phyloP scores from a whole-genome alignment of 768 basidiomycete species.

The Albatrellus ellisii region DNA sequence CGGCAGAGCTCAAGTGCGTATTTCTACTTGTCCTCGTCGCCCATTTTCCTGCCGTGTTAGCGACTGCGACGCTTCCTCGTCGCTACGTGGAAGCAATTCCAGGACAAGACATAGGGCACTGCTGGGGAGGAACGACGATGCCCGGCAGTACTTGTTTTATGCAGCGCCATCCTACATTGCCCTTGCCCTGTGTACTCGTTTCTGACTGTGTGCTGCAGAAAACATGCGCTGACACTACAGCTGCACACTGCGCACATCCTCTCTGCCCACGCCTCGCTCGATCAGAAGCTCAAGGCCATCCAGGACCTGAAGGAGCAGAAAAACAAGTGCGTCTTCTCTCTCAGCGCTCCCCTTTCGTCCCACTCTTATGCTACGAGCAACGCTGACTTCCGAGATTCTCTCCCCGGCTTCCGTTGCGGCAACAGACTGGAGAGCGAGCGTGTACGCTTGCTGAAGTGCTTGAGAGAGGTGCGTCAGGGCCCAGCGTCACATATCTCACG shows the following conservation, averaged over 20 bases:
- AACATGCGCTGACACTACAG: conserved; percentile 74
- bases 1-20: conserved; percentile 77
- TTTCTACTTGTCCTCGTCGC: not conserved
- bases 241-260: conserved; percentile 75
- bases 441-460: conserved; percentile 46
- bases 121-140: too few species aligned
- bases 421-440: conserved; percentile 67
- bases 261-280: conserved; percentile 68
- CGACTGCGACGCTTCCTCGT: too few species aligned
- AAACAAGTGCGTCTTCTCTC: conserved; percentile 46
- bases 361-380: not conserved
- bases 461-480: conserved; percentile 46
- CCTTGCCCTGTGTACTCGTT: not conserved
- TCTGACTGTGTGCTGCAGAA: conserved; percentile 28
- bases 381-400: not conserved
- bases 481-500: conserved; percentile 1
- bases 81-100: too few species aligned
- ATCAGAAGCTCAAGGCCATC: conserved; percentile 64
- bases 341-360: not conserved
- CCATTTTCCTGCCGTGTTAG: too few species aligned
- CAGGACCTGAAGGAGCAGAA: conserved; percentile 78
- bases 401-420: too few species aligned
- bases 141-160: too few species aligned
- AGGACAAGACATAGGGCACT: too few species aligned
- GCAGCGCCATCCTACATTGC: too few species aligned